A percentile compares a stretch with the other conserved stretches of the same genome.
Evolutionary conservation across 192 early-diverging fungal genomes (phyloP).

Genomic region (Rhizoclosmatium sp.): DNA sequence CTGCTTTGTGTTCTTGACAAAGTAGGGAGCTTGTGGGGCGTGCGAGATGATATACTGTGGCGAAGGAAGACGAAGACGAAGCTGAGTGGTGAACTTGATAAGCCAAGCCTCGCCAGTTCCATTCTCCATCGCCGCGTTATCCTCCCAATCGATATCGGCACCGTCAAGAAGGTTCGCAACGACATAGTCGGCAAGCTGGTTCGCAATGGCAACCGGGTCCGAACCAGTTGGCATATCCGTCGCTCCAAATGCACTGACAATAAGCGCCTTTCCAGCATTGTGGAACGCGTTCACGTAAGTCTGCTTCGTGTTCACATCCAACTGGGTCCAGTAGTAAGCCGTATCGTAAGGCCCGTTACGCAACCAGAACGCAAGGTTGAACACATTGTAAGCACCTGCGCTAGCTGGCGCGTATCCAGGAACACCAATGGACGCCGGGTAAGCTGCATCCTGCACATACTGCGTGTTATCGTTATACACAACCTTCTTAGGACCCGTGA

Average conservation of each 20-base stretch:
- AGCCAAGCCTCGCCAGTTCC: constrained; percentile 49
- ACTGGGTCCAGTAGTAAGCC: constrained; percentile 43
- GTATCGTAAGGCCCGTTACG: constrained; percentile 37
- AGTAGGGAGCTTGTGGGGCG: constrained; percentile 50
- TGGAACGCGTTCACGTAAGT: constrained; percentile 40
- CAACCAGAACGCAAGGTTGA: constrained; percentile 51
- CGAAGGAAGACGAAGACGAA: constrained; percentile 39
- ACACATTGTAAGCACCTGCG: constrained; percentile 41
- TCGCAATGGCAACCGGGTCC: constrained; percentile 38
- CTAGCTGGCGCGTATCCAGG: constrained; percentile 36
- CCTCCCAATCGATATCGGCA: constrained; percentile 52
- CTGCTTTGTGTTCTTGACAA: constrained; percentile 31
- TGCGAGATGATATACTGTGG: constrained; percentile 44
- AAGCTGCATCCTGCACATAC: constrained; percentile 16
- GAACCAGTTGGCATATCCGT: constrained; percentile 46
- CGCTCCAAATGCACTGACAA: constrained; percentile 49
- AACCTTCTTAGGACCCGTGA: constrained; percentile 38
- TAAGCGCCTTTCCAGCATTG: constrained; percentile 41
- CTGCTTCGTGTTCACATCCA: constrained; percentile 39
- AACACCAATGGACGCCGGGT: constrained; percentile 36
- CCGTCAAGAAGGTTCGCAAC: constrained; percentile 48
- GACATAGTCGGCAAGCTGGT: constrained; percentile 43
- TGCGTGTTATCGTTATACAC: constrained; percentile 48
- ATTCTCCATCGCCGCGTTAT: constrained; percentile 45
- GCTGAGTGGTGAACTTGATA: constrained; percentile 39